These are phyloP conservation scores for Ensete glaucum DNA, from an alignment of 176 grass and related monocot species.

Conservation along the genomic window DNA sequence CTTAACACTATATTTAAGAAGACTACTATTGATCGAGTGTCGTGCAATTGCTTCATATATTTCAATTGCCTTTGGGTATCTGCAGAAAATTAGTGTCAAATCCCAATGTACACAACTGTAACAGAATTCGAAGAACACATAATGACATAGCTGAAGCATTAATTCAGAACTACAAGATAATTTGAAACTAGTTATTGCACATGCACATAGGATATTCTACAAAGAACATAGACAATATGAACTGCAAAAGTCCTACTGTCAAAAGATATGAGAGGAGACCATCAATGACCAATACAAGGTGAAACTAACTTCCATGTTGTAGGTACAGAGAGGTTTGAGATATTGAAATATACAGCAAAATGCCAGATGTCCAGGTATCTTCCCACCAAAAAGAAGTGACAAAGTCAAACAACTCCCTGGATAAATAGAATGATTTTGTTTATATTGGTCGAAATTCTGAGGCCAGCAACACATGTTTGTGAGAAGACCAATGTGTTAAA, in stretches of 20 bases:
- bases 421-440: not conserved
- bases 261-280: not conserved
- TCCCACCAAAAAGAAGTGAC: not conserved
- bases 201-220: no score
- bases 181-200: no score
- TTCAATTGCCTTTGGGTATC: slow-evolving; percentile 81
- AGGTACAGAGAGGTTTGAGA: not conserved
- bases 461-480: not conserved
- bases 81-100: slow-evolving; percentile 16
- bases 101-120: not conserved
- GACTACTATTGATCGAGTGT: slow-evolving; percentile 85
- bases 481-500: not conserved
- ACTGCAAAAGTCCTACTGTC: not conserved
- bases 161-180: no score
- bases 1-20: slow-evolving; percentile 93
- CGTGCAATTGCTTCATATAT: slow-evolving; percentile 84
- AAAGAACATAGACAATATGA: no score
- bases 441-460: not conserved
- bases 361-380: not conserved
- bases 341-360: not conserved
- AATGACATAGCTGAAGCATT: not conserved
- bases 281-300: not conserved
- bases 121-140: not conserved
- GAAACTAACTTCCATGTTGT: not conserved
- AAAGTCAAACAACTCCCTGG: not conserved